Evolutionary conservation across 306 rosid species (phyloP), one percentile per base, ranked within the genome.

Genomic region (Argentina anserina): DNA sequence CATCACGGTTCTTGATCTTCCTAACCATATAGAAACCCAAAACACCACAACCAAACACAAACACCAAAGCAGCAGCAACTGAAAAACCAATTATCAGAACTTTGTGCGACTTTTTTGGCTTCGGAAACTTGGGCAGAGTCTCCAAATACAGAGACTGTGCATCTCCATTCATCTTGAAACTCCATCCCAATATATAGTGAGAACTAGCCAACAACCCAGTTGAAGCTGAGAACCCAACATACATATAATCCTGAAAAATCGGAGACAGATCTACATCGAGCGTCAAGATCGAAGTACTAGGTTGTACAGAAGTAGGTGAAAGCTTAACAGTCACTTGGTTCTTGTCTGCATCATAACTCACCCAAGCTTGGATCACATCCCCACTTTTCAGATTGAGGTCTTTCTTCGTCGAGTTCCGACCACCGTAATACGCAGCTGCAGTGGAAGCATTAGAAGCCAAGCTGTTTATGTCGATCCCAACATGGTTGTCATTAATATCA

Each of bases 121-220:
- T 9, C 7, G 90, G 81, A 43, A 86, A 83, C n/a, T 70, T 73
- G 13, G 87, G 87, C 46, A 88, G 82, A n/a, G 56, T 70, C 13
- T 82, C 64, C 40, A 86, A 72, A 39, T 71, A 2, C 5, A 88
- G 80, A 25, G 80, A 64, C 70, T 72, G 76, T 12, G 88, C 85
- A 0, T 81, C 88, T 67, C 88, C 88, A 37, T 82, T 81, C 33
- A 83, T 65, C 40, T 80, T 84, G 78, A 88, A 88, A 78, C 80
- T 88, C 93, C 93, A 88, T 34, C 93, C 93, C 9, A 80, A 11
- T 1, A 88, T 67, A 21, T 86, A 82, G 71, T 88, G 92, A 8
- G 78, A 75, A 71, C 92, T 80, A 0, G 88, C 73, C 0, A 73
- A 72, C 71, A 80, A 25, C 52, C 84, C 92, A 31, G 90, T 83